These are phyloP conservation scores for Acanthamoeba divionensis DNA, from an alignment of 208 protist species.

Conservation along the genomic window DNA sequence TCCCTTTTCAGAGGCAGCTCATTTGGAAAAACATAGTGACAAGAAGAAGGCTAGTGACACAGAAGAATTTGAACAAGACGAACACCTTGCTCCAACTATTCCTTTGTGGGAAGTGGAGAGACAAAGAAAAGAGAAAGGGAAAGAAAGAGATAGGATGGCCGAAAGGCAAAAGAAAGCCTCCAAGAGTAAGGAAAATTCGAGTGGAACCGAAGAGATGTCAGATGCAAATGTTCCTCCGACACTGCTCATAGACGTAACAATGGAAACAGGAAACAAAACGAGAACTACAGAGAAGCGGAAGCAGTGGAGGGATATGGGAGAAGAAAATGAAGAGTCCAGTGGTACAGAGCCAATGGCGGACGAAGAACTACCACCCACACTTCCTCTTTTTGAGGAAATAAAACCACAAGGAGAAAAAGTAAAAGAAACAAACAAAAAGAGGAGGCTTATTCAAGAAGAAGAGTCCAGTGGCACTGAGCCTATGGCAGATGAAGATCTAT, in stretches of 20 bases:
- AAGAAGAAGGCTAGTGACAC: not conserved
- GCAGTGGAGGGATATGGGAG: not conserved
- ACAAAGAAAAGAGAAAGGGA: too few relatives aligned
- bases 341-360: too few relatives aligned
- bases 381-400: too few relatives aligned
- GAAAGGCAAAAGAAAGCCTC: not conserved
- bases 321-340: not conserved
- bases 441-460: not conserved
- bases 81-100: too few relatives aligned
- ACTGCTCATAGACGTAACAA: not conserved
- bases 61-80: too few relatives aligned
- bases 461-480: not conserved
- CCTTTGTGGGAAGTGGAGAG: too few relatives aligned
- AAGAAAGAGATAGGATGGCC: not conserved
- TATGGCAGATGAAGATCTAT: not conserved
- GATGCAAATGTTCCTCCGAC: not conserved
- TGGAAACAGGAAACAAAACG: not conserved
- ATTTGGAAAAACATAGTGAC: not conserved
- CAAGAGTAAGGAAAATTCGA: not conserved
- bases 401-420: not conserved
- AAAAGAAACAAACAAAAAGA: too few relatives aligned
- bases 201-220: not conserved
- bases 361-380: too few relatives aligned
- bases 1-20: not conserved
- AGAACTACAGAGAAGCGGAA: not conserved